Conservation (phyloP, 208 protist genomes). For the Angomonas deanei region DNA sequence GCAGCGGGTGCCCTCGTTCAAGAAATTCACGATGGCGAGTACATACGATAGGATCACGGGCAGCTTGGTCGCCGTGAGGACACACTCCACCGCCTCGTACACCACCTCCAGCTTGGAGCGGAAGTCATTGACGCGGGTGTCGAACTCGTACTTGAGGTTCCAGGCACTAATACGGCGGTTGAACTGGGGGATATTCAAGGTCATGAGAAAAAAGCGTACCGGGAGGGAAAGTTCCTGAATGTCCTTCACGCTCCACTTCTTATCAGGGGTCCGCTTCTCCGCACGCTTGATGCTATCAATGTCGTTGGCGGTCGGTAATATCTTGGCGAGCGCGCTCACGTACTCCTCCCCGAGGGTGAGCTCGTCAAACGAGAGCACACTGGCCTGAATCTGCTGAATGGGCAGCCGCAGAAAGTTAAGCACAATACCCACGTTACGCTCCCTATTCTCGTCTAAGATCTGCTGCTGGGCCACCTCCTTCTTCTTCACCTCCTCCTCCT, state of each 20-base stretch:
- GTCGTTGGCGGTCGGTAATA: constrained; percentile 58
- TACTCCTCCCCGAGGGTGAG: constrained; percentile 67
- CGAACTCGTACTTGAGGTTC: constrained; percentile 59
- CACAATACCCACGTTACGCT: constrained; percentile 73
- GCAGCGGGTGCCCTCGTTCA: constrained; percentile 72
- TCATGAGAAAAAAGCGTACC: constrained; percentile 80
- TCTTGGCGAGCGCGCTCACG: constrained; percentile 50
- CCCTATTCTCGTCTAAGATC: constrained; percentile 45
- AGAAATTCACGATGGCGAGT: constrained; percentile 63
- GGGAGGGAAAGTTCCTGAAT: constrained; percentile 40
- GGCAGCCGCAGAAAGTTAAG: constrained; percentile 72
- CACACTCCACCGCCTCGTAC: constrained; percentile 26
- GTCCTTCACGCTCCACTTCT: constrained; percentile 27
- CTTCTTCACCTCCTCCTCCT: constrained; percentile 10
- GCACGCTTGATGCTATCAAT: constrained; percentile 40
- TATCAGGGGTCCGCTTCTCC: constrained; percentile 23
- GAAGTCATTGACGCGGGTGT: constrained; percentile 39
- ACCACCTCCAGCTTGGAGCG: constrained; percentile 38
- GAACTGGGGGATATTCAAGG: constrained; percentile 54
- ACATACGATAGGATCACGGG: constrained; percentile 48
- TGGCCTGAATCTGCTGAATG: constrained; percentile 68
- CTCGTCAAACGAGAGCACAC: constrained; percentile 66
- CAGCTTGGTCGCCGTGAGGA: constrained; percentile 39
- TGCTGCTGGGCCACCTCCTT: constrained; percentile 4
- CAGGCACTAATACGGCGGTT: constrained; percentile 62